Conservation (phyloP, 768 basidiomycete species). For the Auriscalpium microsporum region DNA sequence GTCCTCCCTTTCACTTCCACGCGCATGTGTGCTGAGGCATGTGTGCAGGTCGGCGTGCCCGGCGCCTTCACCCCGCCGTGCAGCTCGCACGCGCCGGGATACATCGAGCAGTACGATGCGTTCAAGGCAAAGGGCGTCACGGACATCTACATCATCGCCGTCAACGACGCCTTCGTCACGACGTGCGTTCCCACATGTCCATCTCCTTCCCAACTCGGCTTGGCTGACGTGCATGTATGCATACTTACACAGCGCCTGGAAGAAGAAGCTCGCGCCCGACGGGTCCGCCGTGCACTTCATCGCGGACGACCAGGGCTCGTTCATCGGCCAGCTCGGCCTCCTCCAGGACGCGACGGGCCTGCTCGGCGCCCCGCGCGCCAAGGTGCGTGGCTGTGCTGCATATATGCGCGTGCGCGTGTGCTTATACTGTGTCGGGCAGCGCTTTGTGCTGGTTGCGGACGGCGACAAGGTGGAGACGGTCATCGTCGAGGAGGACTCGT, state of each 20-base stretch:
- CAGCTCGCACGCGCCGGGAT: slow-evolving; percentile 23
- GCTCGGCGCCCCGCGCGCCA: slow-evolving; percentile 62
- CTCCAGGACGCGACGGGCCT: slow-evolving; percentile 40
- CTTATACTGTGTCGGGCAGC: slow-evolving; percentile 21
- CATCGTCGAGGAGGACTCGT: slow-evolving; percentile 33
- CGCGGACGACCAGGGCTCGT: slow-evolving; percentile 49
- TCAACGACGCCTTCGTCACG: slow-evolving; percentile 73
- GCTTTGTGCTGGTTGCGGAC: slow-evolving; percentile 61
- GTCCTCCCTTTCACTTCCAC: not conserved
- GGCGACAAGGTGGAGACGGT: slow-evolving; percentile 60
- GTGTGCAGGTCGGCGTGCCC: slow-evolving; percentile 10
- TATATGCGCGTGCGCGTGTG: too few species aligned
- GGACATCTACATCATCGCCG: slow-evolving; percentile 60
- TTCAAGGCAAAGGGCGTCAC: slow-evolving; percentile 74
- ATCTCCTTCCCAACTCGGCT: not conserved
- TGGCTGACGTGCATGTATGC: not conserved
- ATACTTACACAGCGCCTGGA: slow-evolving; percentile 52
- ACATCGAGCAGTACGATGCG: slow-evolving; percentile 55
- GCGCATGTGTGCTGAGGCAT: not conserved
- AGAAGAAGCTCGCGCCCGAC: slow-evolving; percentile 45
- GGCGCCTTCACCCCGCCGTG: slow-evolving; percentile 15
- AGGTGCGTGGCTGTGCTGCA: slow-evolving; percentile 16
- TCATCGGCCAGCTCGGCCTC: slow-evolving; percentile 33
- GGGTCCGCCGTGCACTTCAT: slow-evolving; percentile 35
- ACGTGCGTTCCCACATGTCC: not conserved